Evolutionary conservation across 306 rosid species (phyloP).

Genomic region (Mimosa bimucronata): DNA sequence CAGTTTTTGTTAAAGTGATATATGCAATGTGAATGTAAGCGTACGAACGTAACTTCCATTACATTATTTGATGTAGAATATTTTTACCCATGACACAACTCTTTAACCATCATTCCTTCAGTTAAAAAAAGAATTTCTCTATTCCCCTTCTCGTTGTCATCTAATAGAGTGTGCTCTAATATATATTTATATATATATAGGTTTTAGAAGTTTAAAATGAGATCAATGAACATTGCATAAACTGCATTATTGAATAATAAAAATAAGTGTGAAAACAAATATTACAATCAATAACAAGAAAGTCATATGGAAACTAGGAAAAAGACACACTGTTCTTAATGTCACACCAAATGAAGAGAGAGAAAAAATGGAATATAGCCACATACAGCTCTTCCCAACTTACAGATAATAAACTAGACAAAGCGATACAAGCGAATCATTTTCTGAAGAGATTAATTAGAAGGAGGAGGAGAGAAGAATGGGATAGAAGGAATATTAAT

Average conservation of each 20-base stretch:
- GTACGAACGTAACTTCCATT: too few relatives aligned
- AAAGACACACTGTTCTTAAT: not conserved
- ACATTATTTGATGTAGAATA: not conserved
- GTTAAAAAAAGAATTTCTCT: too few relatives aligned
- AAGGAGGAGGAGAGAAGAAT: conserved; percentile 2
- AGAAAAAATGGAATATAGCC: too few relatives aligned
- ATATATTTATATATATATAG: too few relatives aligned
- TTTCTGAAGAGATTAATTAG: not conserved
- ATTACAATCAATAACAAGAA: not conserved
- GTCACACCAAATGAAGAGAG: not conserved
- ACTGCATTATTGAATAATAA: not conserved
- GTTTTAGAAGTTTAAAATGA: not conserved
- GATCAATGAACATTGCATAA: not conserved
- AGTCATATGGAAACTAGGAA: too few relatives aligned
- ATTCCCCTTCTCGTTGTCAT: not conserved
- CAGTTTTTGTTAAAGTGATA: too few relatives aligned
- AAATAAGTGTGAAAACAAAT: not conserved
- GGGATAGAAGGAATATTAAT: not conserved
- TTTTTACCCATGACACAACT: not conserved
- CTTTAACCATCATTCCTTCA: too few relatives aligned
- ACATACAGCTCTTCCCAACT: too few relatives aligned
- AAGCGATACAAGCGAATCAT: too few relatives aligned
- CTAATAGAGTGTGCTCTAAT: not conserved
- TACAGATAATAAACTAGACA: too few relatives aligned
- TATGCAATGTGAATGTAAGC: too few relatives aligned